Evolutionary conservation across 2,329 filamentous ascomycete genomes (phyloP), one percentile per base, ranked within the genome.

Genomic region (Fusarium graminum): DNA sequence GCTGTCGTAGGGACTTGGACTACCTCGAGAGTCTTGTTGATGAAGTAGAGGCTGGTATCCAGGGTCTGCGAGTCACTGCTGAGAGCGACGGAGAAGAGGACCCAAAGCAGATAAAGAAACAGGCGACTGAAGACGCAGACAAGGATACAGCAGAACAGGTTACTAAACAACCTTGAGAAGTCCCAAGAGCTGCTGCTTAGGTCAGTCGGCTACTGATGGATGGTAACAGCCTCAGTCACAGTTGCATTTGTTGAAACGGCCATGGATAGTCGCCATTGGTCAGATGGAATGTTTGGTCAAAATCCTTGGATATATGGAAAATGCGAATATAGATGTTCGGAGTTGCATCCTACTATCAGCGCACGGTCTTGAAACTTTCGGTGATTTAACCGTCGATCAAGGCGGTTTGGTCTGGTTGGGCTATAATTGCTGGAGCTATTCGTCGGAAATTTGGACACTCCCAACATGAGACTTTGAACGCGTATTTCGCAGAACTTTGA

Each of bases 11-110:
- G 68, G 91, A 97, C 74, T 82, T 85, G 68, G 89, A 86, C 25
- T 94, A 87, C 70, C 85, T 98, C 75, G 92, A 97, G 76, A 89
- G 88, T 49, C 78, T 97, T 63, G 86, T 96, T 14, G 80, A 85
- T 1, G 93, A 97, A 75, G 92, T 97, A 4, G 87, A 92, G 74
- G 80, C 87, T 75, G 90, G 90, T 52, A 90, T 97, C 7, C 80
- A 93, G 69, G 94, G 94, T 4, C 84, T 82, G 70, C 84, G 90
- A 47, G 87, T 97, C 28, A 83, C 84, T 26, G 66, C 56, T 14
- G 94, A 97, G 76, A 92, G 90, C 62, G 90, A 92, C 74, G 83
- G 88, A 74, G 83, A 89, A 65, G 90, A 92, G 73, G 81, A 82
- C n/a, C 65, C 68, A 46, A 62, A 67, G 39, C 63, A 74, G 30